Base-by-base conservation (phyloP, 495 filamentous ascomycete species). In the Hypoxylon fuscum region DNA sequence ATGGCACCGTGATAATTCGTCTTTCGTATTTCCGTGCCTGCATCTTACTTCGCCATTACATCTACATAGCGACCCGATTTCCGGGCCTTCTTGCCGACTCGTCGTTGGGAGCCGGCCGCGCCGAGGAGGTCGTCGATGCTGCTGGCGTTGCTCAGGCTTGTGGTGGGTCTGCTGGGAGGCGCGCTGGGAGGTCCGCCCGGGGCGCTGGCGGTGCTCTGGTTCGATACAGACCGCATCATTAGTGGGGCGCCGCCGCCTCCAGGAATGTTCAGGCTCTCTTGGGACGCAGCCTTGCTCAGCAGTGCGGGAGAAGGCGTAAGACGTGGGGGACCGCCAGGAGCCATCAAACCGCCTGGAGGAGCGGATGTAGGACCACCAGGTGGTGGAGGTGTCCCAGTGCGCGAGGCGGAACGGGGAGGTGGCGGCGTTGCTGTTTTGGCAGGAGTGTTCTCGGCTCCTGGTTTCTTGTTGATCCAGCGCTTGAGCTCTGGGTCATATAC, bases 391-490 rank as follows among this genome's bases (percentile, higher is more conserved):
- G 77, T 73, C 32, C 65, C 66, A 45, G 68, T 68, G 37, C 72
- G 66, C 10, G 75, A 70, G 17, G 73, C 60, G 54, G 76, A 61
- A n/a, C 74, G 73, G 38, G 81, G 83, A 6, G 83, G 83, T 0
- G 83, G 83, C 0, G 82, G 79, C 0, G 81, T 77, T 11, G 74
- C 69, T 37, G 77, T 74, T 42, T 83, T 82, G 31, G 74, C 68
- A 44, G 69, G 70, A 21, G 73, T 73, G 21, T 79, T 77, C 41
- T 82, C 80, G n/a, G 78, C 73, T 14, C 87, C 78, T 12, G 86
- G 88, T 71, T 97, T 97, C 80, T 97, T 97, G 75, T 99, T 97
- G 75, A 99, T 85, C 96, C 96, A 99, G 70, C 94, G 91, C 81
- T 96, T 96, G 51, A 96, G 81, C 17, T 96, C 90, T 3, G 90